Evolutionary conservation across 495 filamentous ascomycete genomes (phyloP).

Genomic region (Penicillium lividum): DNA sequence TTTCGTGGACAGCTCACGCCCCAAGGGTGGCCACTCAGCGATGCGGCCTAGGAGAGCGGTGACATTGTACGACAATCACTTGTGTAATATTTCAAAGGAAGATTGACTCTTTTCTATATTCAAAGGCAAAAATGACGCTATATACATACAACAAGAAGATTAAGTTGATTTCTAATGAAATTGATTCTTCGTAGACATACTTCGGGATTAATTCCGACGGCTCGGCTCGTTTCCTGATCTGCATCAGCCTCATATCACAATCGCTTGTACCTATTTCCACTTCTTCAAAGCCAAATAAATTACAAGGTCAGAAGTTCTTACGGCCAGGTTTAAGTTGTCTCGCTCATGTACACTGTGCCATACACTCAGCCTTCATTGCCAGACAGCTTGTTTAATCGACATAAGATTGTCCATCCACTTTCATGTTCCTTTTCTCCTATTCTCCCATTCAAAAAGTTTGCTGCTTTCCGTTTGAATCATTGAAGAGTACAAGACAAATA

Average conservation of each 20-base stretch:
- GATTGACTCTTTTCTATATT: too few relatives aligned
- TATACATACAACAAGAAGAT: too few relatives aligned
- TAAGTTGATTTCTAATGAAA: too few relatives aligned
- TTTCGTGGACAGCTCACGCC: conserved; percentile 18
- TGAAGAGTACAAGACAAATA: not conserved
- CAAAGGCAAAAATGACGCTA: too few relatives aligned
- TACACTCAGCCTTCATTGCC: not conserved
- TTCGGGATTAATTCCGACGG: too few relatives aligned
- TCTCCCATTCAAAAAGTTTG: not conserved
- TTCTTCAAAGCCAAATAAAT: not conserved
- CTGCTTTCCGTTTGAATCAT: not conserved
- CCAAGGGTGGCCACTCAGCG: not conserved
- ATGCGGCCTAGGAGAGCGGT: not conserved
- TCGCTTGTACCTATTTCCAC: not conserved
- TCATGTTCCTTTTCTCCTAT: not conserved
- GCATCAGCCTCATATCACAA: too few relatives aligned
- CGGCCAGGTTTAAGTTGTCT: not conserved
- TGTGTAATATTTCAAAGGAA: too few relatives aligned
- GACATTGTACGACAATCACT: not conserved
- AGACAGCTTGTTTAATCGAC: not conserved
- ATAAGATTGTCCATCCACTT: not conserved
- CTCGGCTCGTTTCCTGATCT: too few relatives aligned
- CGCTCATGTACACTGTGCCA: not conserved
- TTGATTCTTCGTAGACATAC: too few relatives aligned
- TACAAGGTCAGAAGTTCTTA: not conserved